These are phyloP conservation scores for Coccomyxa sp. DNA, from an alignment of 139 green algal genomes.

Conservation along the genomic window DNA sequence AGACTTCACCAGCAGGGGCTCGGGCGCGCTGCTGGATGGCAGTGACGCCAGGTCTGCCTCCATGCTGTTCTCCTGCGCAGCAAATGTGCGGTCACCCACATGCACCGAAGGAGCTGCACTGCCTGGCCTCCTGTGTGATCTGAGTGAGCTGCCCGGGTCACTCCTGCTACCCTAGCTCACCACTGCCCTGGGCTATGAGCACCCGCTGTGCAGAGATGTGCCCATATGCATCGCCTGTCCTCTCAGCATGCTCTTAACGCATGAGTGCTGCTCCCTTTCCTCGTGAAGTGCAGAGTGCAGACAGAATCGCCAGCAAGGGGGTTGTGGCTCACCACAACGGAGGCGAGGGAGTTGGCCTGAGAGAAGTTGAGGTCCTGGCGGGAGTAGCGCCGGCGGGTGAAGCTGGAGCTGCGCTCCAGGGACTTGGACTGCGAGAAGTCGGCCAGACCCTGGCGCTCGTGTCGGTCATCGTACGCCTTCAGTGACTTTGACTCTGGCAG, in stretches of 20 bases:
- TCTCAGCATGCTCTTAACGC: not conserved
- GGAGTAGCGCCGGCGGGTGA: not conserved
- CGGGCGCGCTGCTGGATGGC: too few species aligned
- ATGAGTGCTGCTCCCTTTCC: not conserved
- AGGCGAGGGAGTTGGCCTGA: not conserved
- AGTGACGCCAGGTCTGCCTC: too few species aligned
- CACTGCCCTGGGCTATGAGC: too few species aligned
- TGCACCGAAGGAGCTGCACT: too few species aligned
- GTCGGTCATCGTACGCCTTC: not conserved
- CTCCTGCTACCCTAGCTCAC: too few species aligned
- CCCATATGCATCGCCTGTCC: not conserved
- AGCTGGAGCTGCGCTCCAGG: not conserved
- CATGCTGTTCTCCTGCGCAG: too few species aligned
- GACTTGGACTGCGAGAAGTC: not conserved
- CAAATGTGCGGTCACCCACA: too few species aligned
- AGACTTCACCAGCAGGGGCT: too few species aligned
- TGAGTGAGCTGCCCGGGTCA: too few species aligned
- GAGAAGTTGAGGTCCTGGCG: not conserved
- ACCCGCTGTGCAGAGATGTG: not conserved
- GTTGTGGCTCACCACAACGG: not conserved
- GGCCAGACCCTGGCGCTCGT: not conserved
- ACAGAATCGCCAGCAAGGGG: too few species aligned
- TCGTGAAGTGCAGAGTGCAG: not conserved
- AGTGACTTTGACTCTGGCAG: too few species aligned
- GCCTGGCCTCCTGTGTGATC: too few species aligned